These are phyloP conservation scores for Papiliotrema laurentii DNA, from an alignment of 1,284 basidiomycete species.

Conservation along the genomic window DNA sequence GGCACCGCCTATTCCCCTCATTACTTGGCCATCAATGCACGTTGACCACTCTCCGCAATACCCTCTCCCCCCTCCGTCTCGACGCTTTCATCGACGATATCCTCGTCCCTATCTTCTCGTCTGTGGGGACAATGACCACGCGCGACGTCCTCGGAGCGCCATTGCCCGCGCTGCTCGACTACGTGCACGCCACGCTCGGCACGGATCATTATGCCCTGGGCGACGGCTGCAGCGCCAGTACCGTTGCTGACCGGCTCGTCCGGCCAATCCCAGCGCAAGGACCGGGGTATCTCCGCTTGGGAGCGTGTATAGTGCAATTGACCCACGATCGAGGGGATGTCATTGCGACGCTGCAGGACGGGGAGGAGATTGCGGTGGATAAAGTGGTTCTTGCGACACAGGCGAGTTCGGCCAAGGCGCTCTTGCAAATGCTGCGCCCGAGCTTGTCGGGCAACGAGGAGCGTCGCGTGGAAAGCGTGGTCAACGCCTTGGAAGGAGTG, in stretches of 20 bases:
- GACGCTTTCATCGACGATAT: slow-evolving; percentile 54
- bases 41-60: slow-evolving; percentile 13
- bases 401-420: slow-evolving; percentile 57
- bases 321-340: slow-evolving; percentile 19
- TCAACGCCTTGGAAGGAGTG: slow-evolving; percentile 33
- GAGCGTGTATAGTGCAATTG: slow-evolving; percentile 13
- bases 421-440: slow-evolving; percentile 21
- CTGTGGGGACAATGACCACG: slow-evolving; percentile 58
- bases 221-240: slow-evolving; percentile 16
- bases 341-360: slow-evolving; percentile 6
- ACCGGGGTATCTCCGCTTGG: slow-evolving; percentile 19
- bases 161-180: slow-evolving; percentile 28
- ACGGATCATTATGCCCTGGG: slow-evolving; percentile 37
- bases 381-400: slow-evolving; percentile 68
- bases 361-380: slow-evolving; percentile 50
- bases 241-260: slow-evolving; percentile 25
- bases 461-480: slow-evolving; percentile 22
- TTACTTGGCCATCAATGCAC: slow-evolving; percentile 7
- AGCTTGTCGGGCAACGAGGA: slow-evolving; percentile 16
- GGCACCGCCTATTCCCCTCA: slow-evolving; percentile 41
- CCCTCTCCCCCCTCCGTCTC: background rate
- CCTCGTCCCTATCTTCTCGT: slow-evolving; percentile 64
- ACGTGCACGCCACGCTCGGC: slow-evolving; percentile 38
- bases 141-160: slow-evolving; percentile 31
- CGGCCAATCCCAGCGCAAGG: slow-evolving; percentile 21